phyloP scores from a whole-genome alignment of 2,329 filamentous ascomycete genomes.

The Tolypocladium pustulatum region DNA sequence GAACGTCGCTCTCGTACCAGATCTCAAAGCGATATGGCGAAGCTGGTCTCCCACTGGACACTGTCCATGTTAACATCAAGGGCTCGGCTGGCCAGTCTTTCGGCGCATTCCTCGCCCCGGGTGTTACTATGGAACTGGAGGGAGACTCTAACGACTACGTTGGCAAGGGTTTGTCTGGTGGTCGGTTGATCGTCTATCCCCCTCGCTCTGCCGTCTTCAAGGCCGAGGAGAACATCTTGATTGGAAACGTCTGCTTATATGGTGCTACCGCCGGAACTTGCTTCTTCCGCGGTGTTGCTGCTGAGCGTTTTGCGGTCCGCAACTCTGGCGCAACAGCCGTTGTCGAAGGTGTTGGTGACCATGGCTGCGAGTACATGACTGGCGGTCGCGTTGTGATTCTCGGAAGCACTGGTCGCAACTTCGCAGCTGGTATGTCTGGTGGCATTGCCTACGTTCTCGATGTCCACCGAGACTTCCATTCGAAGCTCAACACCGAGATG shows the following conservation, averaged over 20 bases:
- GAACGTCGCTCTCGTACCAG: slow-evolving; percentile 90
- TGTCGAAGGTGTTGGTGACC: slow-evolving; percentile 91
- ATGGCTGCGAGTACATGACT: slow-evolving; percentile 98
- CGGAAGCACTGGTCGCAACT: slow-evolving; percentile 87
- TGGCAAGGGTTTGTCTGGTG: slow-evolving; percentile 89
- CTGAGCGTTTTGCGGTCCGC: slow-evolving; percentile 90
- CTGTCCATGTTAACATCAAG: slow-evolving; percentile 92
- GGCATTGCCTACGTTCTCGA: slow-evolving; percentile 94
- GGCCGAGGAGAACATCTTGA: slow-evolving; percentile 88
- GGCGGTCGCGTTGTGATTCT: slow-evolving; percentile 83
- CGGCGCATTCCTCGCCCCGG: slow-evolving; percentile 84
- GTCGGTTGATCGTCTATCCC: slow-evolving; percentile 86
- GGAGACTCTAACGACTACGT: slow-evolving; percentile 96
- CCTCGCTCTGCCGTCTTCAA: slow-evolving; percentile 86
- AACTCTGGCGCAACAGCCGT: slow-evolving; percentile 96
- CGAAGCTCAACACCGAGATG: slow-evolving; percentile 96
- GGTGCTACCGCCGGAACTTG: slow-evolving; percentile 83
- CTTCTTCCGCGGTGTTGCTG: slow-evolving; percentile 95
- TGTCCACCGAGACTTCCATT: slow-evolving; percentile 77
- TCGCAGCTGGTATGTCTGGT: slow-evolving; percentile 96
- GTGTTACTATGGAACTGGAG: slow-evolving; percentile 89
- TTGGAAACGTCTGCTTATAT: slow-evolving; percentile 92
- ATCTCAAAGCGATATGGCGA: slow-evolving; percentile 90
- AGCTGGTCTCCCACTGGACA: slow-evolving; percentile 79
- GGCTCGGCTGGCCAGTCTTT: slow-evolving; percentile 95